Evolutionary conservation across 2,329 filamentous ascomycete genomes (phyloP).

Genomic region (Monilinia fructicola): DNA sequence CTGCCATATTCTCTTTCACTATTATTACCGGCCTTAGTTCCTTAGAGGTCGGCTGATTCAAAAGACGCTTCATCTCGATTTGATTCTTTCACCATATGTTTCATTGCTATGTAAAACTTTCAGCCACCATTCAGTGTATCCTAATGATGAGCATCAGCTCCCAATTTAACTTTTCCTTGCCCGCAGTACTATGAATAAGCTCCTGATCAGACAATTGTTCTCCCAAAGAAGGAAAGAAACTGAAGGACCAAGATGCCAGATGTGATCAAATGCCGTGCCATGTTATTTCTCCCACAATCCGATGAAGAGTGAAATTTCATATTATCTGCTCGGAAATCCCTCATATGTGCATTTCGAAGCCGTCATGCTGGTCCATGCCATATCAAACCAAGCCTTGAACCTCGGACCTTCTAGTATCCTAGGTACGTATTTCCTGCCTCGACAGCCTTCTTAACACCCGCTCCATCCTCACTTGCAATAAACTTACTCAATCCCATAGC

Average conservation of each 20-base stretch:
- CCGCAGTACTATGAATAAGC: not conserved
- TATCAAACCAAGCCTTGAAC: not conserved
- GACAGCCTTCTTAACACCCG: constrained; percentile 1
- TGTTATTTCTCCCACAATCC: not conserved
- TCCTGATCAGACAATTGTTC: not conserved
- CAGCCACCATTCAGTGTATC: not conserved
- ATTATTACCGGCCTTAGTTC: not conserved
- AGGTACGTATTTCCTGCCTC: not conserved
- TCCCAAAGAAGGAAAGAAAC: not conserved
- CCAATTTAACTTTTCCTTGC: not conserved
- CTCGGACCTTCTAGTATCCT: not conserved
- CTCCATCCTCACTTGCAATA: not conserved
- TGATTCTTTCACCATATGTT: not conserved
- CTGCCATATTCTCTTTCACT: not conserved
- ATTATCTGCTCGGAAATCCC: not conserved
- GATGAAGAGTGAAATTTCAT: not conserved
- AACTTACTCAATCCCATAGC: constrained; percentile 54
- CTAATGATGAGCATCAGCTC: no score
- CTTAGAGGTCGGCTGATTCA: not conserved
- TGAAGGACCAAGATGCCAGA: not conserved
- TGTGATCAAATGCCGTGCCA: not conserved
- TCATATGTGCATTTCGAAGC: not conserved
- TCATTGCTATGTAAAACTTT: not conserved
- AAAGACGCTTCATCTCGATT: not conserved
- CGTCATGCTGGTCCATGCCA: not conserved